These are phyloP conservation scores for Parascedosporium putredinis DNA, from an alignment of 2,329 filamentous ascomycete genomes.

Conservation along the genomic window DNA sequence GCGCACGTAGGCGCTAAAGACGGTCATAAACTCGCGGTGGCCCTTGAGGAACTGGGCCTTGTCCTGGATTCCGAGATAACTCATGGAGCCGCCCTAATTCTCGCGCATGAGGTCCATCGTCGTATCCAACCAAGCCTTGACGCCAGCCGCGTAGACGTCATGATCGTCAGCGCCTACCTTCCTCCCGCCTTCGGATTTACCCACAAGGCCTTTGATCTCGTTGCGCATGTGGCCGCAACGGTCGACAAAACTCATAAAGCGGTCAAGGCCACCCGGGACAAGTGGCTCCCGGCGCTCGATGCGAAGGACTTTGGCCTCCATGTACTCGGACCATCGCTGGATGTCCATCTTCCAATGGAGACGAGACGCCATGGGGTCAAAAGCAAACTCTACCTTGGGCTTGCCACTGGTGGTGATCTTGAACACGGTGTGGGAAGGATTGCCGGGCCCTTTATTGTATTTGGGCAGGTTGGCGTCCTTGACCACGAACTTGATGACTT, in stretches of 20 bases:
- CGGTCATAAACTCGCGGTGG: not conserved
- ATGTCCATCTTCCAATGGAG: not conserved
- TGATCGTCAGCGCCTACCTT: not conserved
- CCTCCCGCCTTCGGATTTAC: not conserved
- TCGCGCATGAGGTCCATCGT: not conserved
- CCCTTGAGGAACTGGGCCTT: not conserved
- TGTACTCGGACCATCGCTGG: not conserved
- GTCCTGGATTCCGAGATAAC: not conserved
- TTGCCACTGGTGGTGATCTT: not conserved
- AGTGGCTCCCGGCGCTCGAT: not conserved
- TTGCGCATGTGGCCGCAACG: not conserved
- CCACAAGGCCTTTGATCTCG: too few relatives aligned
- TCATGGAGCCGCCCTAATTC: conserved; percentile 2
- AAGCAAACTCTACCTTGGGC: not conserved
- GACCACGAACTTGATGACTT: not conserved
- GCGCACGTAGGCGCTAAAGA: not conserved
- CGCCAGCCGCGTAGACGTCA: not conserved
- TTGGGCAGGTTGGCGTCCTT: not conserved
- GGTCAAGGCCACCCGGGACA: not conserved
- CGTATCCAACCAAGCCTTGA: not conserved
- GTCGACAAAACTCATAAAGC: not conserved
- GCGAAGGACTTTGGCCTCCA: not conserved
- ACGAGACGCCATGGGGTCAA: not conserved
- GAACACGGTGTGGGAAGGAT: not conserved
- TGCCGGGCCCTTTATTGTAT: not conserved